Evolutionary conservation across 805 yeast species (phyloP), one percentile per base, ranked within the genome.

Genomic region (Groenewaldozyma salmanticensis): DNA sequence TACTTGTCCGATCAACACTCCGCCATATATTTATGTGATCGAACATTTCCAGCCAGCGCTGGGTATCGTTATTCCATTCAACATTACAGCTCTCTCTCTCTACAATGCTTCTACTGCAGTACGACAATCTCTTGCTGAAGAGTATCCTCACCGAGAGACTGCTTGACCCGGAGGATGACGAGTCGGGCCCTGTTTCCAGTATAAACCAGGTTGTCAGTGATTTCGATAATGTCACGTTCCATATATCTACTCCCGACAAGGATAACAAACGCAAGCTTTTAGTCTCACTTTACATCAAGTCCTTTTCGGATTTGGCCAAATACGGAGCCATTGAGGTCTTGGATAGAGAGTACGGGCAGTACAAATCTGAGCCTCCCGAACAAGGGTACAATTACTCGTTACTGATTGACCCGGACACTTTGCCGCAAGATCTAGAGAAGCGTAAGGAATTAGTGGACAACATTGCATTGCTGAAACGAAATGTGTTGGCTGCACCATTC

Each of bases 201-300:
- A 68, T 86, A 48, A 96, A 92, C 63, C 76, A 96, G 60, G 78
- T 90, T 47, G 75, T 92, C 48, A 80, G 94, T 31, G 99, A 92
- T 66, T 92, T 92, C 54, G 99, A 92, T 62, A 86, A 86, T 65
- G 94, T 96, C 38, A 83, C 92, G 22, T 88, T 83, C 64, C 97
- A 90, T 61, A 69, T 92, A 46, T 81, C 95, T 37, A 90, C 94
- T n/a, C 84, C 88, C 2, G 87, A 79, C 50, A 24, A 24, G 29
- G 29, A 24, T 13, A 68, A 76, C 45, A 84, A 81, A 64, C 61
- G 78, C 27, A 54, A 72, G 58, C 62, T 86, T 44, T 65, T 81
- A 48, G 65, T 86, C 20, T 81, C 92, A 19, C 67, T 86, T 39
- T 74, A 72, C 48, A 74, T 85, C 59, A 82, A 80, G 60, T 81